These are phyloP conservation scores for Blastocystis sp. DNA, from an alignment of 352 stramenopile species.

Conservation along the genomic window DNA sequence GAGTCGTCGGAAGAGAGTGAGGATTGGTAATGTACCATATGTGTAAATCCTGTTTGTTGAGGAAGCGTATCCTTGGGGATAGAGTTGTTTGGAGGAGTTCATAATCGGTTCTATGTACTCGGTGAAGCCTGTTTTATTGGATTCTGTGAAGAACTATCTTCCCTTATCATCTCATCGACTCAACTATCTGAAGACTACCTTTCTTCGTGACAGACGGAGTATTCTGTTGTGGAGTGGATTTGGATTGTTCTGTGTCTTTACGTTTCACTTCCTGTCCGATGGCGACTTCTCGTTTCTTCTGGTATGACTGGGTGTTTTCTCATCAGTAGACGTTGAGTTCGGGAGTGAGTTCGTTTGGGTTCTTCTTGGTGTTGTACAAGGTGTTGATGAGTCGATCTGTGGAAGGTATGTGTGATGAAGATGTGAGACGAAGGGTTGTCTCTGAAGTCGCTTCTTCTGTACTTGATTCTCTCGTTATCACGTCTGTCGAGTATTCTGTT, in stretches of 20 bases:
- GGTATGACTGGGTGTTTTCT: background rate
- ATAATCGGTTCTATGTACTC: background rate
- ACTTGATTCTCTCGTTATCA: background rate
- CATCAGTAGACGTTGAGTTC: slow-evolving; percentile 13
- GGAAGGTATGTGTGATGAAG: background rate
- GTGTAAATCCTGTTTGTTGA: background rate
- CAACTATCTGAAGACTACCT: background rate
- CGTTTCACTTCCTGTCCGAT: slow-evolving; percentile 6
- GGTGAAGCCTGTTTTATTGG: background rate
- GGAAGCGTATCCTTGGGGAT: background rate
- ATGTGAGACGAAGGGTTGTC: background rate
- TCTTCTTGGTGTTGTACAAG: slow-evolving; percentile 1
- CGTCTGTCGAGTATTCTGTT: background rate
- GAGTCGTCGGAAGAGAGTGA: background rate
- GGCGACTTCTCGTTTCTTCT: slow-evolving; percentile 21
- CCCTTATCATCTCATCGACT: background rate
- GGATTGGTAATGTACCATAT: background rate
- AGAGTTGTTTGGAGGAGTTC: background rate
- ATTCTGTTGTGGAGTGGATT: background rate
- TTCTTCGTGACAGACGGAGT: background rate
- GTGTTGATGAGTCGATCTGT: background rate
- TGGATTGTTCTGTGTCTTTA: background rate
- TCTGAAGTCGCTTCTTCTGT: background rate
- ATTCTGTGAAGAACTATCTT: background rate
- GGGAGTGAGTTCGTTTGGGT: background rate